These are phyloP conservation scores for Penicillium brasilianum DNA, from an alignment of 2,329 filamentous ascomycete species.

Conservation along the genomic window DNA sequence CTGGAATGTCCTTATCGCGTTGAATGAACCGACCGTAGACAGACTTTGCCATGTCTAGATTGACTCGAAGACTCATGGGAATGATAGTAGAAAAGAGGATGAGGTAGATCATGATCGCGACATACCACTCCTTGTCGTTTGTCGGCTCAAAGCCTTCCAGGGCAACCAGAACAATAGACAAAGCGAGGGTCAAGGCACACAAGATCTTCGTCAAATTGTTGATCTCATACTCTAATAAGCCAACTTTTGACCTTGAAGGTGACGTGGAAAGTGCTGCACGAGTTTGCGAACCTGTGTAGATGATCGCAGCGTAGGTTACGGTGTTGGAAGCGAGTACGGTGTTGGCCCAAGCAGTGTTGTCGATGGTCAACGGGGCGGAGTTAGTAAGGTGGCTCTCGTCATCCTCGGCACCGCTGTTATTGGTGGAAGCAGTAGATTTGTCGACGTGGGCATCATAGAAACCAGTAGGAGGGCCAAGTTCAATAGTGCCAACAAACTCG, in stretches of 20 bases:
- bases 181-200: slow-evolving; percentile 80
- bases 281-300: slow-evolving; percentile 95
- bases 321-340: slow-evolving; percentile 95
- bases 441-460: slow-evolving; percentile 53
- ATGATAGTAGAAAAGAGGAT: slow-evolving; percentile 99
- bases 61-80: slow-evolving; percentile 93
- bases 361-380: slow-evolving; percentile 80
- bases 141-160: slow-evolving; percentile 74
- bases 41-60: slow-evolving; percentile 95
- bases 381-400: slow-evolving; percentile 43
- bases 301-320: slow-evolving; percentile 82
- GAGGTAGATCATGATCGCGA: slow-evolving; percentile 96
- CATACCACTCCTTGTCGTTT: slow-evolving; percentile 73
- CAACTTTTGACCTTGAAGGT: slow-evolving; percentile 89
- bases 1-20: slow-evolving; percentile 84
- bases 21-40: slow-evolving; percentile 97
- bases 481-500: slow-evolving; percentile 88
- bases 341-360: slow-evolving; percentile 98
- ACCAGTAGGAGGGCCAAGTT: slow-evolving; percentile 65
- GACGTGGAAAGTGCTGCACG: slow-evolving; percentile 92
- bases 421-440: slow-evolving; percentile 30
- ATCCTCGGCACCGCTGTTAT: slow-evolving; percentile 24
- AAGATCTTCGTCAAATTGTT: slow-evolving; percentile 97
- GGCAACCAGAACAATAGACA: slow-evolving; percentile 87
- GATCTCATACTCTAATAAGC: slow-evolving; percentile 92